phyloP scores from a whole-genome alignment of 2,329 filamentous ascomycete genomes.

The Colletotrichum liaoningense region DNA sequence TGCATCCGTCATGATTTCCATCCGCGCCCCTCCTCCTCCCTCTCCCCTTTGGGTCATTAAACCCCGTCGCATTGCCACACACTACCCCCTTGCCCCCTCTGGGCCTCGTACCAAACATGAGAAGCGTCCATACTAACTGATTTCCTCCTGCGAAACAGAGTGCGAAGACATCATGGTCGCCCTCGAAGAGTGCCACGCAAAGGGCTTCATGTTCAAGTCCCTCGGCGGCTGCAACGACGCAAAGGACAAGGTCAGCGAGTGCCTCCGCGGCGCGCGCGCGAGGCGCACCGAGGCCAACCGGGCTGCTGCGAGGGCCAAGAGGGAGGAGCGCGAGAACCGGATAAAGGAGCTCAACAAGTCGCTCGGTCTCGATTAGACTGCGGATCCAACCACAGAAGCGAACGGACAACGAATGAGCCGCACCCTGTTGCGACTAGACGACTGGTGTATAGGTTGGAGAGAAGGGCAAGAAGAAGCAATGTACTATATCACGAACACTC shows the following conservation, averaged over 20 bases:
- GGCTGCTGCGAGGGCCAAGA: constrained; percentile 76
- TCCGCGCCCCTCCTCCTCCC: neutral
- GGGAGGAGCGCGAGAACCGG: constrained; percentile 76
- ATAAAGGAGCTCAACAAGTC: constrained; percentile 73
- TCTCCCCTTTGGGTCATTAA: neutral
- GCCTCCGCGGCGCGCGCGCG: constrained; percentile 82
- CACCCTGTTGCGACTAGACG: neutral
- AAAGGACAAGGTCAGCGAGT: constrained; percentile 87
- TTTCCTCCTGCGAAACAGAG: constrained; percentile 63
- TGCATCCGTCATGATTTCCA: neutral
- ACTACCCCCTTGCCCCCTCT: neutral
- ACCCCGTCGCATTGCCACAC: neutral
- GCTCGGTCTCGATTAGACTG: constrained; percentile 44
- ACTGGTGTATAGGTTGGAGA: neutral
- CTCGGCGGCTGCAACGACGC: constrained; percentile 89
- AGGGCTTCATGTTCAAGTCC: constrained; percentile 92
- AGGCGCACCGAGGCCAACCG: constrained; percentile 82
- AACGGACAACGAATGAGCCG: neutral
- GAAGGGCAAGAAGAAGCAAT: neutral
- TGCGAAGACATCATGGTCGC: constrained; percentile 95
- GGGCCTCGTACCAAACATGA: neutral
- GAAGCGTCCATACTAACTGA: neutral
- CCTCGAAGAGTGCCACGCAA: constrained; percentile 94
- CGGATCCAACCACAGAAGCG: neutral
- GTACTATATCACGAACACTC: constrained; percentile 15